Evolutionary conservation across 1,284 basidiomycete species (phyloP), one percentile per base, ranked within the genome.

Genomic region (Leccinum fuscescens): DNA sequence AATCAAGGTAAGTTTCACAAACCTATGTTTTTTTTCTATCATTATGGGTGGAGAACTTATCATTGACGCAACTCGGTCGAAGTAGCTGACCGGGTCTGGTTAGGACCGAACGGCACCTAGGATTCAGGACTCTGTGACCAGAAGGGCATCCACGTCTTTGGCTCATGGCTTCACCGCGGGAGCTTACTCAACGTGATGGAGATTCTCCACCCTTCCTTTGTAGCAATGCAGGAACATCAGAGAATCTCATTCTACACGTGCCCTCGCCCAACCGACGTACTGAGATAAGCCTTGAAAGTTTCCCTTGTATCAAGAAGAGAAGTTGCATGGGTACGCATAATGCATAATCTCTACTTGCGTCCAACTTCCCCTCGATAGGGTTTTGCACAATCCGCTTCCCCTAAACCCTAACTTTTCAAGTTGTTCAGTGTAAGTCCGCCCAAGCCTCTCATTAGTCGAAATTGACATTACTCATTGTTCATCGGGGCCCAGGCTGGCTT

Each of bases 151-250:
- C 68, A 65, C 59, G 54, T 56, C 66, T 59, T 57, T 56, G 59
- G 58, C 51, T 65, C 68, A 57, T 61, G 59, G 53, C 54, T 56
- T 60, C 61, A 67, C 56, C 53, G 60, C 66, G 60, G 66, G 53
- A 62, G 64, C 59, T 20, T 54, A 31, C 56, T 57, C 60, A 58
- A 67, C 54, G 57, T 63, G 67, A 53, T 62, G 55, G 57, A 29
- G 67, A 72, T 70, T 69, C 69, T 65, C 67, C 68, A 65, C 24
- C 22, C 70, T 72, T 69, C 68, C 54, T 61, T 71, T 60, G 58
- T 57, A 70, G 52, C 59, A 61, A 61, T 58, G 61, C 57, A 58
- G 31, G 69, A 70, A 65, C 52, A 27, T 27, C 44, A 62, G 58
- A 54, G 69, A 68, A 65, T 66, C 64, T 52, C 59, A 20, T 57